Percentiles rank a stretch among this genome's conserved stretches.
These are phyloP conservation scores for Rhizopogon sp. DNA, from an alignment of 768 basidiomycete species.

Conservation along the genomic window DNA sequence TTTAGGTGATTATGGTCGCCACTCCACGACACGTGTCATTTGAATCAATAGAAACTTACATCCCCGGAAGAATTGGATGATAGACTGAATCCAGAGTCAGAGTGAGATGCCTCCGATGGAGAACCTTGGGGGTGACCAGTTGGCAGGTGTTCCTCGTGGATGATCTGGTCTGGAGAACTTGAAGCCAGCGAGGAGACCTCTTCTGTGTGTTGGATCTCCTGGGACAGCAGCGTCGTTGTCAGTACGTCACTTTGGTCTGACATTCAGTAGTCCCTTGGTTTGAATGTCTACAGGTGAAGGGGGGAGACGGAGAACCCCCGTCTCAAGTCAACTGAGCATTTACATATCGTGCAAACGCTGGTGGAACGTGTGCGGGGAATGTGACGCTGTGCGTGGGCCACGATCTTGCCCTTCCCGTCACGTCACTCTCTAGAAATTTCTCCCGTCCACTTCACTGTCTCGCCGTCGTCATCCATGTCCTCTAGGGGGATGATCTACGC, in stretches of 20 bases:
- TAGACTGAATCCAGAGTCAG: constrained; percentile 25
- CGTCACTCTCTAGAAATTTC: constrained; percentile 2
- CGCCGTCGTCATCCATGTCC: not conserved
- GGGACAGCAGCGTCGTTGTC: not conserved
- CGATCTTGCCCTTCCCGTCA: constrained; percentile 1
- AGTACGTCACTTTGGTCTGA: not conserved
- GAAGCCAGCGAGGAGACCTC: not conserved
- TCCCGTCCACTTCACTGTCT: not conserved
- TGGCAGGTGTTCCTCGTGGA: constrained; percentile 1
- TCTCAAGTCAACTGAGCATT: not conserved
- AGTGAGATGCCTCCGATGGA: constrained; percentile 16
- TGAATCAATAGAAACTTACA: constrained; percentile 16
- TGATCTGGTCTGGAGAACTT: not conserved
- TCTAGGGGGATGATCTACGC: not conserved
- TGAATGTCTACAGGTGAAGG: not conserved
- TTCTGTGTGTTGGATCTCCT: not conserved
- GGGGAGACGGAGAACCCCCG: not conserved
- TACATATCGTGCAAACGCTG: constrained; percentile 1
- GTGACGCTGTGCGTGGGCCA: constrained; percentile 2
- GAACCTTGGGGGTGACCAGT: constrained; percentile 1
- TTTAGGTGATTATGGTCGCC: constrained; percentile 2
- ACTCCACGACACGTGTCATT: constrained; percentile 2
- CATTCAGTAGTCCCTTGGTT: not conserved
- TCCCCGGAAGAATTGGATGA: constrained; percentile 27
- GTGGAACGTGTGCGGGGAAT: constrained; percentile 3